A percentile compares a stretch with the other conserved stretches of the same genome.
These are phyloP conservation scores for Tetradesmus obliquus DNA, from an alignment of 139 green algal genomes.

Conservation along the genomic window DNA sequence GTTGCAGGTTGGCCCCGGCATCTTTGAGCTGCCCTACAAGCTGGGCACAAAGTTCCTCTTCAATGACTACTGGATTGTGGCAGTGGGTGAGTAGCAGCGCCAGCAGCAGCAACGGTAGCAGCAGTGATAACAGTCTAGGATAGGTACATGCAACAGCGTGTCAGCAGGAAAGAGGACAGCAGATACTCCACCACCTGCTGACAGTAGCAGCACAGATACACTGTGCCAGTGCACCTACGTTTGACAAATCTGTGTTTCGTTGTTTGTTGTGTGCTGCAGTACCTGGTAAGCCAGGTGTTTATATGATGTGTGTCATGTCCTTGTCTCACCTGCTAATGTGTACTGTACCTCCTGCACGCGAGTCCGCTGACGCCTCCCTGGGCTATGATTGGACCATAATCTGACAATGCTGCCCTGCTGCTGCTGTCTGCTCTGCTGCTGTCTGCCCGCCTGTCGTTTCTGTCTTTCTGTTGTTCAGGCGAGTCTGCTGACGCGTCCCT, in stretches of 20 bases:
- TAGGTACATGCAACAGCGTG: no score
- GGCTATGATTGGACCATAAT: background rate
- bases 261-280: no score
- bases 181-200: no score
- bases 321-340: no score
- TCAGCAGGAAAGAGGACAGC: no score
- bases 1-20: background rate
- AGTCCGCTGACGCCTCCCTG: slow-evolving; percentile 5
- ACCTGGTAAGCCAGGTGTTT: no score
- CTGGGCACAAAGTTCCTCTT: slow-evolving; percentile 13
- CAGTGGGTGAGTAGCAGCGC: slow-evolving; percentile 37
- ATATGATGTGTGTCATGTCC: no score
- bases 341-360: background rate
- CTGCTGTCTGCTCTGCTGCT: background rate
- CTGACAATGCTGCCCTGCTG: background rate
- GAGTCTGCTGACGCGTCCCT: slow-evolving; percentile 36
- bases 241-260: no score
- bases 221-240: no score
- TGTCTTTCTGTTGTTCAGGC: background rate
- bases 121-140: background rate
- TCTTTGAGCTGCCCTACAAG: slow-evolving; percentile 31
- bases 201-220: no score
- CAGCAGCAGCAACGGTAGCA: background rate
- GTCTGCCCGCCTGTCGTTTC: background rate
- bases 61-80: slow-evolving; percentile 49